Evolutionary conservation across 2,329 filamentous ascomycete genomes (phyloP), one percentile per base, ranked within the genome.

Genomic region (Geoglossum cookeanum): DNA sequence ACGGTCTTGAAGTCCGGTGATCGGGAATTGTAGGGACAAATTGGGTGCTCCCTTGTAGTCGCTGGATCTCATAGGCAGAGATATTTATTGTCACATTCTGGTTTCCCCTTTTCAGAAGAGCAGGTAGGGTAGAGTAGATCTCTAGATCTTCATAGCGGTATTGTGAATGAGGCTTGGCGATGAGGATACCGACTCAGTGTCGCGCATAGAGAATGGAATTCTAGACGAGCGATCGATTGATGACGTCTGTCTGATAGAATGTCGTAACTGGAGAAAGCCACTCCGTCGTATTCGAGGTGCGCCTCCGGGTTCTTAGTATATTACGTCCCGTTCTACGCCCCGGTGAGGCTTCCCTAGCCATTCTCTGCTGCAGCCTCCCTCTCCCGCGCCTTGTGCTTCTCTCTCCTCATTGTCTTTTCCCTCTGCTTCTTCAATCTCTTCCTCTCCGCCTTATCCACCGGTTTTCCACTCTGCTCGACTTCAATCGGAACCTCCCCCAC

Each of bases 1-100:
- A 45, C 11, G 4, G 78, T 81, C 35, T 76, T 81, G 61, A 86
- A 84, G 71, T 81, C 85, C 53, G 80, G 79, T 47, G 88, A 88
- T 58, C 79, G 87, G 61, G 88, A 94, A 71, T 69, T 91, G 70
- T 90, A 77, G 71, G 13, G 17, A 27, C 17, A 35, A 1, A 6
- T 35, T 35, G 33, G 5, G 11, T 35, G 33, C 5, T 35, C 33
- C 5, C 33, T 11, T 35, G 33, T 35, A 11, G n/a, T n/a, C n/a
- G n/a, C n/a, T n/a, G n/a, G n/a, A 32, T 52, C 49, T 29, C 17
- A 42, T 7, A 8, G 39, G 39, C 39, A 9, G 39, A 9, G 39
- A 15, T 4, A 7, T 42, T 42, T 42, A n/a, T n/a, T n/a, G n/a
- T n/a, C n/a, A n/a, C n/a, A n/a, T n/a, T n/a, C n/a, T n/a, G n/a